Base-by-base conservation (phyloP, 1,139 yeast genomes). In the Sugiyamaella grinbergsii region DNA sequence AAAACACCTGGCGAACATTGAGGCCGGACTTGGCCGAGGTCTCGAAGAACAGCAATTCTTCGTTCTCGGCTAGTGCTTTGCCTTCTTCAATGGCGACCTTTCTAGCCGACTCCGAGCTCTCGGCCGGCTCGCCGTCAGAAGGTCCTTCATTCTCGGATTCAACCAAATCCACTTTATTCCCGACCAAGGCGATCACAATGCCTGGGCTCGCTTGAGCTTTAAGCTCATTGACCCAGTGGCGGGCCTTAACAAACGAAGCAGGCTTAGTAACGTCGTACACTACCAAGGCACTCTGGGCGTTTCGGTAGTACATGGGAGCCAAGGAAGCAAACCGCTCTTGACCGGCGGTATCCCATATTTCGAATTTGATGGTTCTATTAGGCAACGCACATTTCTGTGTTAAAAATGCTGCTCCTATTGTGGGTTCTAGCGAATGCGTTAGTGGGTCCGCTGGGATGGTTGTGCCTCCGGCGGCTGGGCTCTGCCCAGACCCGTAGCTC, bases 261-360 rank as follows among this genome's bases (percentile, higher is more conserved):
- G 98, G 97, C 67, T 93, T 93, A 42, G 98, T 91, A 58, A 93
- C 82, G 66, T 93, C 98, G 67, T 93, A 93, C 7, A 93, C 98
- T 8, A 93, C 97, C 58, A 93, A 74, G 0, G 98, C 98, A 32
- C 96, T 95, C 69, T 93, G 98, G n/a, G 98, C 98, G 65, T 93
- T 93, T 66, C 98, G 81, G 74, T 93, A 93, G 71, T 93, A 93
- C 95, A 93, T 87, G 22, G 98, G 98, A 1, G 98, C 98, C 65
- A 93, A 77, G 32, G 94, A 85, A 3, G 98, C 97, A 74, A 93
- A 93, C 57, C 98, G 75, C 69, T 93, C 98, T 72, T 93, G 98
- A 15, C 98, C 98, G 0, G 98, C 98, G 11, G 98, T 93, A 67
- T 93, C 98, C 98, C 98, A 93, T 58, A 93, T 93, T 69, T 93